Evolutionary conservation across 352 stramenopile species (phyloP).

Genomic region (Phytopythium delawarense): DNA sequence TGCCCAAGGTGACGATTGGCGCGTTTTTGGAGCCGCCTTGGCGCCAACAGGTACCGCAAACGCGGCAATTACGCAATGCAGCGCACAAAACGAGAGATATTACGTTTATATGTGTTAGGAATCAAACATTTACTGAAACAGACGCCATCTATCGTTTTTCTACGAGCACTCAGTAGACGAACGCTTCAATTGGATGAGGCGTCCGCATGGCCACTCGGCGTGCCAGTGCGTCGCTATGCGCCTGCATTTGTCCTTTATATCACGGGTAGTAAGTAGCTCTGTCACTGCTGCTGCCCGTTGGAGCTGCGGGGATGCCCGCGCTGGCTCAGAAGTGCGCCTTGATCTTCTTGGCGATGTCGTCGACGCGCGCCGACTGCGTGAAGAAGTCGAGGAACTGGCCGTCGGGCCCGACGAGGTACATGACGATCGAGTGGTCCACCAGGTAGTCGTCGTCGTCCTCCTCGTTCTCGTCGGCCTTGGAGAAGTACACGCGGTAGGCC

Average conservation of each 20-base stretch:
- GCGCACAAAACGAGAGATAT: no score
- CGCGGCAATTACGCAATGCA: no score
- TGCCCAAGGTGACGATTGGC: background rate
- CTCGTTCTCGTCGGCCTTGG: constrained; percentile 93
- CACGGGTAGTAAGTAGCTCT: background rate
- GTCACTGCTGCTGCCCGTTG: background rate
- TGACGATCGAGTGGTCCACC: constrained; percentile 99
- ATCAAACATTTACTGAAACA: no score
- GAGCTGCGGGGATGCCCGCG: constrained; percentile 27
- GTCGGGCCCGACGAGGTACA: constrained; percentile 96
- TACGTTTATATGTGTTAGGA: no score
- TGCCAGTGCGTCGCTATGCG: background rate
- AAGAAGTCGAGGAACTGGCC: constrained; percentile 99
- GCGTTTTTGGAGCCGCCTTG: background rate
- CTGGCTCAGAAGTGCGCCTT: constrained; percentile 66
- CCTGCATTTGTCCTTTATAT: background rate
- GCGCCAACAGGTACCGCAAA: background rate
- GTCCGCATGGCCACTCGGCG: background rate
- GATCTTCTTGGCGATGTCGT: constrained; percentile 95
- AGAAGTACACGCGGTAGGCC: constrained; percentile 99
- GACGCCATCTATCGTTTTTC: no score
- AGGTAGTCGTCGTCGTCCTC: constrained; percentile 98
- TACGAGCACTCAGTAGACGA: no score
- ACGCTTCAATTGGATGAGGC: no score
- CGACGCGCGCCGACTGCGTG: constrained; percentile 94